Evolutionary conservation across 305 asterid species (phyloP).

Genomic region (Caryopteris hybrid): DNA sequence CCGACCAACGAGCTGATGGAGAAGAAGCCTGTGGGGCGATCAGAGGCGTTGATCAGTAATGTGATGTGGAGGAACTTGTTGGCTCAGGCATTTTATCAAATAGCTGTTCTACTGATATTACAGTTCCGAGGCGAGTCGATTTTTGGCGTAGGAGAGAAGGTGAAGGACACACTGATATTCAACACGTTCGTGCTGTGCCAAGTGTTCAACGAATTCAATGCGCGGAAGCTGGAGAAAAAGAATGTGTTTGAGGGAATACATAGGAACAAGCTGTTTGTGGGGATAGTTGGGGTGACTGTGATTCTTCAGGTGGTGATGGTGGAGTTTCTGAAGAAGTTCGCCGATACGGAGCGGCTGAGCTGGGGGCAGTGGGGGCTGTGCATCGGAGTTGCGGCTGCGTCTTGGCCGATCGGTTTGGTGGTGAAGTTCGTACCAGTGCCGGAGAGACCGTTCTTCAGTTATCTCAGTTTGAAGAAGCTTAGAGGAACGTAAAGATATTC

Average conservation of each 20-base stretch:
- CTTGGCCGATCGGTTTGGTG: constrained; percentile 64
- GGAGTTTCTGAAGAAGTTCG: constrained; percentile 60
- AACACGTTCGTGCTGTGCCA: constrained; percentile 66
- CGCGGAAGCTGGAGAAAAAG: constrained; percentile 54
- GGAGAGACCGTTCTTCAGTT: constrained; percentile 30
- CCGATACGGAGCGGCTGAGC: constrained; percentile 57
- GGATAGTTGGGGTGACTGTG: constrained; percentile 46
- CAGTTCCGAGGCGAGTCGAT: constrained; percentile 42
- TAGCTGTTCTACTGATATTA: constrained; percentile 35
- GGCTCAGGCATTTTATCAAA: constrained; percentile 55
- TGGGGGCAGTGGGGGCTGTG: constrained; percentile 68
- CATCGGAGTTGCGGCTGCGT: constrained; percentile 42
- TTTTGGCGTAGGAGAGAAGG: neutral
- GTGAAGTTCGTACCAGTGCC: constrained; percentile 56
- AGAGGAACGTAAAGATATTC: neutral
- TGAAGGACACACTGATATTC: constrained; percentile 54
- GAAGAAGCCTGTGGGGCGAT: constrained; percentile 45
- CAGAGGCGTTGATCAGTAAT: constrained; percentile 51
- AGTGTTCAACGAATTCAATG: constrained; percentile 67
- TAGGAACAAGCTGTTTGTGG: constrained; percentile 47
- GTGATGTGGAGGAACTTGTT: constrained; percentile 64
- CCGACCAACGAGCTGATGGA: constrained; percentile 58
- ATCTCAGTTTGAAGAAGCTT: neutral
- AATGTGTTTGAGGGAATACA: constrained; percentile 56
- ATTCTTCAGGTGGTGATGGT: constrained; percentile 62